Evolutionary conservation across 2,329 filamentous ascomycete genomes (phyloP).

Genomic region (Pestalotiopsis sp.): DNA sequence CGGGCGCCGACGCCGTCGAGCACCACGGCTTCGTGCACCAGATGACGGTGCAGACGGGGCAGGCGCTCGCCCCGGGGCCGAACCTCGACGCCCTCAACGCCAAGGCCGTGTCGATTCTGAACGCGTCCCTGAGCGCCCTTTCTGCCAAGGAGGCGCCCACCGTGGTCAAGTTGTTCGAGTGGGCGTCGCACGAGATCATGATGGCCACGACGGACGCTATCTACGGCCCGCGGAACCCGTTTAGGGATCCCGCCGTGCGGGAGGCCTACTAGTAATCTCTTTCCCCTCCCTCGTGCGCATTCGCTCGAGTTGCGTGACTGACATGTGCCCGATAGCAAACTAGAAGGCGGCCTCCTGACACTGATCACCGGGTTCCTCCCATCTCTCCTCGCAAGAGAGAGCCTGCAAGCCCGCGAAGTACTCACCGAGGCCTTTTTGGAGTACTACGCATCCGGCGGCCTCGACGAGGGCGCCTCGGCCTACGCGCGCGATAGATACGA

Average conservation of each 20-base stretch:
- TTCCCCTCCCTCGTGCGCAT: background rate
- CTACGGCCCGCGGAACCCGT: constrained; percentile 8
- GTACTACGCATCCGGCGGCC: constrained; percentile 11
- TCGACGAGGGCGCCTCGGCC: constrained; percentile 9
- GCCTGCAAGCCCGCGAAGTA: constrained; percentile 7
- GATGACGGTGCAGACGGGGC: background rate
- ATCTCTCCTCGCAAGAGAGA: constrained; percentile 12
- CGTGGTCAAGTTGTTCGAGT: constrained; percentile 7
- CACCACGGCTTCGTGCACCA: constrained; percentile 10
- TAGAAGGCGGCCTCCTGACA: constrained; percentile 10
- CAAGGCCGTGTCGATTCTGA: constrained; percentile 5
- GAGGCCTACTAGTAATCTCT: constrained; percentile 36
- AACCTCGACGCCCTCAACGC: constrained; percentile 11
- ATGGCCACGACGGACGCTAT: constrained; percentile 13
- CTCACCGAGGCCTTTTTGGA: constrained; percentile 12
- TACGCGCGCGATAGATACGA: constrained; percentile 10
- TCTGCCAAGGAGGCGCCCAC: background rate
- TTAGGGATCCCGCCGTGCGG: constrained; percentile 4
- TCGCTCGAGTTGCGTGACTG: background rate
- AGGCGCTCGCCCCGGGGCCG: constrained; percentile 7
- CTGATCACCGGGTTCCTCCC: constrained; percentile 13
- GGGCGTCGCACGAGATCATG: constrained; percentile 11
- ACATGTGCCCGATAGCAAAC: constrained; percentile 6
- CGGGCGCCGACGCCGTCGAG: constrained; percentile 9
- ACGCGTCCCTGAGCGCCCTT: background rate